A percentile compares a stretch with the other conserved stretches of the same genome.
Conservation (phyloP, 331 rosid species). For the Rhamnella rubrinervis region DNA sequence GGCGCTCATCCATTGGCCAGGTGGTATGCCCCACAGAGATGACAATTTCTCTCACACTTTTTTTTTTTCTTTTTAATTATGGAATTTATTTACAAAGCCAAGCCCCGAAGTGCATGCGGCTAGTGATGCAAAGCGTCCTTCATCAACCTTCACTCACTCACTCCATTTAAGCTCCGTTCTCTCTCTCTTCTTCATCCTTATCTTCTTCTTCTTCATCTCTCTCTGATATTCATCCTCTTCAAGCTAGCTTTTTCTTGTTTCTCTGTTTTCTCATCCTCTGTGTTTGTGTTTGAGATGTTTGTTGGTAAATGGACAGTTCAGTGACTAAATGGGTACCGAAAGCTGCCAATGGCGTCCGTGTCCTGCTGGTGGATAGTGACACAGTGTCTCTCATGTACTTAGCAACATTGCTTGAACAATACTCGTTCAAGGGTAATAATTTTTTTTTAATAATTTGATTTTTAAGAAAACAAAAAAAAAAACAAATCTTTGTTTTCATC, state of each 20-base stretch:
- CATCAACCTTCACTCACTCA: not conserved
- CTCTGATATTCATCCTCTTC: not conserved
- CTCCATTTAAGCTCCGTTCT: not conserved
- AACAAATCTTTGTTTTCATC: too few species aligned
- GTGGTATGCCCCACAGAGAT: not conserved
- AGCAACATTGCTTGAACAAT: slow-evolving; percentile 36
- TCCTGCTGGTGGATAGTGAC: slow-evolving; percentile 47
- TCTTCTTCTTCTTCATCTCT: not conserved
- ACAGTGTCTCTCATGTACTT: slow-evolving; percentile 22
- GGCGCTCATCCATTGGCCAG: not conserved
- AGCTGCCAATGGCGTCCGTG: slow-evolving; percentile 37
- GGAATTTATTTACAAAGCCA: not conserved
- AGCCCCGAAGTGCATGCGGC: not conserved
- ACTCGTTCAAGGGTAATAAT: slow-evolving; percentile 24
- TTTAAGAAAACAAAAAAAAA: too few species aligned
- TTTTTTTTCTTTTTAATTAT: not conserved
- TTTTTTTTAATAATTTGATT: too few species aligned
- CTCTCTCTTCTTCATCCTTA: not conserved
- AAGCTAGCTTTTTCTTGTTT: not conserved
- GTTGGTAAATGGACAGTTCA: not conserved
- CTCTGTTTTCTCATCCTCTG: not conserved
- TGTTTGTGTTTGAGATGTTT: not conserved
- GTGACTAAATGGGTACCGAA: slow-evolving; percentile 30
- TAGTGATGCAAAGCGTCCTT: not conserved
- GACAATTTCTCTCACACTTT: not conserved